Conservation (phyloP, 768 basidiomycete genomes). For the Termitomyces sp. region DNA sequence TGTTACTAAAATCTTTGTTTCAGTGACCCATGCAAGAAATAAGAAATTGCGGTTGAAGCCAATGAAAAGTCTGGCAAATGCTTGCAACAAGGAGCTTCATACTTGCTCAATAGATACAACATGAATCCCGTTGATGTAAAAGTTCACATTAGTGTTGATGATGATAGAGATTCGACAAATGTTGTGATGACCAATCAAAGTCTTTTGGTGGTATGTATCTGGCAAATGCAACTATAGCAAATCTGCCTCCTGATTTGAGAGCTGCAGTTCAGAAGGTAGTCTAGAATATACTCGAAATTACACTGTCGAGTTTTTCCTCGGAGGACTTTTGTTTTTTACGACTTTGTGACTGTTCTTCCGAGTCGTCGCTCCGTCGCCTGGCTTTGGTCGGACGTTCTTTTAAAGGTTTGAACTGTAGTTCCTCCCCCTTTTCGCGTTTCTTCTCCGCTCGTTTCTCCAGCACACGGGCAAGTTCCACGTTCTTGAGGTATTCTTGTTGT, state of each 20-base stretch:
- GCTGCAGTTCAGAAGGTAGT: neutral
- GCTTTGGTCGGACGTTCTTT: constrained; percentile 19
- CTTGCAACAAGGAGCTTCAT: no score
- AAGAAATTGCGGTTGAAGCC: no score
- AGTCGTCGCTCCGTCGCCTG: constrained; percentile 24
- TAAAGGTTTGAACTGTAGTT: constrained; percentile 34
- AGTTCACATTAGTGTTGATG: neutral
- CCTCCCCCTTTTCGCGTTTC: constrained; percentile 54
- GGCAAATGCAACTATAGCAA: no score
- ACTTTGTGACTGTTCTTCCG: constrained; percentile 12
- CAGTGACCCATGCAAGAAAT: no score
- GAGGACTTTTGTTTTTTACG: constrained; percentile 25
- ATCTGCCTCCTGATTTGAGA: neutral
- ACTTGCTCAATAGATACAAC: no score
- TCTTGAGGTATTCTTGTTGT: constrained; percentile 88
- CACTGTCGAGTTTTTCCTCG: constrained; percentile 11
- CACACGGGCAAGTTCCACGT: constrained; percentile 89
- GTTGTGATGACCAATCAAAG: neutral
- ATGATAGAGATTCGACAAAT: neutral
- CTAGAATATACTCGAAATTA: constrained; percentile 16
- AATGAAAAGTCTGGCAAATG: no score
- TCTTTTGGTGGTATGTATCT: no score
- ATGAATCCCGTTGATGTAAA: neutral
- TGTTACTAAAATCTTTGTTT: no score
- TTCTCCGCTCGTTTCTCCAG: constrained; percentile 75